These are phyloP conservation scores for Verticillium nonalfalfae DNA, from an alignment of 2,329 filamentous ascomycete species.

Conservation along the genomic window DNA sequence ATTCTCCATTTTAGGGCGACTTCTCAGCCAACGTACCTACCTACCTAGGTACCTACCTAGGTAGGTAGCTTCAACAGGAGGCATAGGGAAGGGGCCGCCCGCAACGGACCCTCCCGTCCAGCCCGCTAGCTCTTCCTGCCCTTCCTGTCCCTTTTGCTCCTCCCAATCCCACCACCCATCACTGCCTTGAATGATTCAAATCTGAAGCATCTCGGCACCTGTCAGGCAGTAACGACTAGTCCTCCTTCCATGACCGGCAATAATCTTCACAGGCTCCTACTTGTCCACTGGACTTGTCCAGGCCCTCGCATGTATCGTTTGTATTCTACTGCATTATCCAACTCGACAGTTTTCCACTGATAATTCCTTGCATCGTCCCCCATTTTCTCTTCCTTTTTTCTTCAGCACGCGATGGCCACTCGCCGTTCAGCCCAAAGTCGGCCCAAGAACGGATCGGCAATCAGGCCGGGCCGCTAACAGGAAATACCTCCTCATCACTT, in stretches of 20 bases:
- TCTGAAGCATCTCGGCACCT: neutral
- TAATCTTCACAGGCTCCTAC: neutral
- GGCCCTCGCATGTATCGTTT: too few relatives aligned
- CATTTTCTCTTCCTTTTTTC: neutral
- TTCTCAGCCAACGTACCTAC: neutral
- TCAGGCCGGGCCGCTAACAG: neutral
- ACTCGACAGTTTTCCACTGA: too few relatives aligned
- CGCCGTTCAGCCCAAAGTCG: neutral
- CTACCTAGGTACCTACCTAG: too few relatives aligned
- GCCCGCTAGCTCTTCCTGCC: neutral
- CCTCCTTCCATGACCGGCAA: neutral
- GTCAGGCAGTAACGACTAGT: neutral
- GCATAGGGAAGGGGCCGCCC: neutral
- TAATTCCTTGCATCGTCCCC: too few relatives aligned
- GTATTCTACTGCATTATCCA: too few relatives aligned
- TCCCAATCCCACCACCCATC: neutral
- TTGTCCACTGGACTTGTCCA: neutral
- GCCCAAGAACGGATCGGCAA: neutral
- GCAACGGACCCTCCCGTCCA: neutral
- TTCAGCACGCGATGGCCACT: neutral
- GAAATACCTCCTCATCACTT: neutral
- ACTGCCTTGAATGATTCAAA: neutral
- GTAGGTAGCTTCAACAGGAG: neutral
- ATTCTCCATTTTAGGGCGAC: too few relatives aligned
- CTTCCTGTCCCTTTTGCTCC: neutral